Base-by-base conservation (phyloP, 306 rosid genomes). In the Trifolium dubium region DNA sequence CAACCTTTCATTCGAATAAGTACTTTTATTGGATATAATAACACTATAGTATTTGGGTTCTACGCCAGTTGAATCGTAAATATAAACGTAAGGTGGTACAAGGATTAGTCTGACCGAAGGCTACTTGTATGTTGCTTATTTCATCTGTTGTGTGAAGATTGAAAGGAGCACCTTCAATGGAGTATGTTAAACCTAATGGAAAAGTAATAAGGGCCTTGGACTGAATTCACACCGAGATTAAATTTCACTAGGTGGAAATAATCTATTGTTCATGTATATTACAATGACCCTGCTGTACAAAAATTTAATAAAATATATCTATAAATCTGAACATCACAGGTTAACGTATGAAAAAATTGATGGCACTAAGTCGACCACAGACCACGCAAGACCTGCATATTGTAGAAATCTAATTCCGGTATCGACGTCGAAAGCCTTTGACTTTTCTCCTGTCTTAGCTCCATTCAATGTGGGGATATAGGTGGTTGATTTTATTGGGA, bases 331-430 rank as follows among this genome's bases (percentile, higher is more conserved):
- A 65, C 50, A 61, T 87, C 82, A 95, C 86, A 92, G 84, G 74
- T 77, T 80, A 49, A 84, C 43, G 69, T 83, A 81, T 40, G 90
- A 19, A 78, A 92, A 95, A 61, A 95, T 77, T 4, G 93, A 75
- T 6, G 99, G 97, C 53, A 94, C 99, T 40, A 94, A 87, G 80
- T 94, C 99, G 4, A 92, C 97, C 11, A 92, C 99, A 60, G 97
- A 87, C 98, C 96, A 94, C 0, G 97, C 97, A 28, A 94, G 96
- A 46, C 99, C 96, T 3, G 92, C 88, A 64, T 94, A 94, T 54
- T 94, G 99, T 63, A 94, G 23, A 67, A 90, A 92, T 78, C 99
- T 82, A 59, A 94, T 92, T 14, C 99, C 99, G 0, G 96, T 92
- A 73, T 94, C 98, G 44, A 94, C 89, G 51, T 94, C 96, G 30